A percentile compares a stretch with the other conserved stretches of the same genome.
These are phyloP conservation scores for Adansonia grandidieri DNA, from an alignment of 441 rosid genomes.

Conservation along the genomic window DNA sequence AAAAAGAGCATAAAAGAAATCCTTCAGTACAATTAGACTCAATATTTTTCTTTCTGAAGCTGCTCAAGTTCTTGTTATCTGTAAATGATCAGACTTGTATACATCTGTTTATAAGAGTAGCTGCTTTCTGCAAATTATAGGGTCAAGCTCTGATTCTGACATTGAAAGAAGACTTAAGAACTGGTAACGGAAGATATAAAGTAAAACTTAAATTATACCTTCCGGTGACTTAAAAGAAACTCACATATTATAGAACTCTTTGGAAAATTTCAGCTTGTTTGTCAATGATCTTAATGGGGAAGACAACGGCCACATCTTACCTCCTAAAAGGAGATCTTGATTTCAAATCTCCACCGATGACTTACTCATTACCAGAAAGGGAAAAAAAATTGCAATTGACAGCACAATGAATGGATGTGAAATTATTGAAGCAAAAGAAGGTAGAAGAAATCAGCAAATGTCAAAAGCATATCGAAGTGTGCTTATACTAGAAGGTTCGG, in stretches of 20 bases:
- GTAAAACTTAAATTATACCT: neutral
- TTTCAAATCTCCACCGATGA: neutral
- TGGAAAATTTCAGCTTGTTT: neutral
- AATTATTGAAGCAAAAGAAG: neutral
- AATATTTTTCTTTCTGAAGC: neutral
- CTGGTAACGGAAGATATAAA: neutral
- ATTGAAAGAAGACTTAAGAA: neutral
- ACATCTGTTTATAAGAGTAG: neutral
- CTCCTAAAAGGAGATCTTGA: too few relatives aligned
- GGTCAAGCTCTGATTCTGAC: neutral
- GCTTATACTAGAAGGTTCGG: neutral
- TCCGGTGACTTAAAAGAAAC: too few relatives aligned
- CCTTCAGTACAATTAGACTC: neutral
- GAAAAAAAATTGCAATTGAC: neutral
- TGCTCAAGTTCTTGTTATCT: neutral
- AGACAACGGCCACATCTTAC: neutral
- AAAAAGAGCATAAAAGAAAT: slow-evolving; percentile 23
- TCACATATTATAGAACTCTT: too few relatives aligned
- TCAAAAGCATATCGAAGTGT: neutral
- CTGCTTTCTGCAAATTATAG: neutral
- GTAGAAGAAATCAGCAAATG: slow-evolving; percentile 2
- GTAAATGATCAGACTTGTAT: neutral
- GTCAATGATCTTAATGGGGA: neutral
- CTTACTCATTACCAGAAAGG: neutral
- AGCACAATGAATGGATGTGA: neutral